phyloP scores from a whole-genome alignment of 805 yeast genomes.

The Zygotorulaspora sp. region DNA sequence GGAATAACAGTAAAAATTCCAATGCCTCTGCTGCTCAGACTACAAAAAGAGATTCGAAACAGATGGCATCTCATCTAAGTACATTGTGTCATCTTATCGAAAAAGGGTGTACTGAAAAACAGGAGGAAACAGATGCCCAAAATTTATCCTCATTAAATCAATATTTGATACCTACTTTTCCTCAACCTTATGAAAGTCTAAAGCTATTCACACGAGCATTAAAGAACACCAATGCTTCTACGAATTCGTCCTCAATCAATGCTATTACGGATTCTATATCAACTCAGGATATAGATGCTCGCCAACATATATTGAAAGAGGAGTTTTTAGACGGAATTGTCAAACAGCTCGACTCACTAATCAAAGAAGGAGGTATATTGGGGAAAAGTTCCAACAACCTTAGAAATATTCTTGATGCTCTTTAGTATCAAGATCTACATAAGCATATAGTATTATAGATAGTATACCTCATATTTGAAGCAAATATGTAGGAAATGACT shows the following conservation, averaged over 20 bases:
- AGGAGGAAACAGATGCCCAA: background rate
- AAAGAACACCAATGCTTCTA: conserved; percentile 23
- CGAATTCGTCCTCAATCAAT: background rate
- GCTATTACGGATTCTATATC: conserved; percentile 9
- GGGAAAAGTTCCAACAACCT: conserved; percentile 47
- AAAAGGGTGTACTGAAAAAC: conserved; percentile 35
- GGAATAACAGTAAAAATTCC: conserved; percentile 27
- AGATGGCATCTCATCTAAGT: conserved; percentile 34
- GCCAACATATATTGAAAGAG: conserved; percentile 43
- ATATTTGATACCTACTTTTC: conserved; percentile 51
- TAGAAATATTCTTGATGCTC: conserved; percentile 16
- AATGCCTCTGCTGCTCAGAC: conserved; percentile 22
- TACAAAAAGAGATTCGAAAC: conserved; percentile 22
- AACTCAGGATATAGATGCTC: conserved; percentile 26
- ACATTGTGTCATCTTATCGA: conserved; percentile 42
- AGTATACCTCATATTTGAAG: no score
- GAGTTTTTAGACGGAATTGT: conserved; percentile 47
- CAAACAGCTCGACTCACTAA: conserved; percentile 46
- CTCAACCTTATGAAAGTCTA: conserved; percentile 62
- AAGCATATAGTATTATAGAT: no score
- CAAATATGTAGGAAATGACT: no score
- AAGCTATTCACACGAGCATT: conserved; percentile 50
- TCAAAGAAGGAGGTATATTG: conserved; percentile 69
- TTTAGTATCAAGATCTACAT: background rate
- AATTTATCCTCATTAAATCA: conserved; percentile 19